Evolutionary conservation across 805 yeast species (phyloP).

Genomic region (Pichia thaimueangensis): DNA sequence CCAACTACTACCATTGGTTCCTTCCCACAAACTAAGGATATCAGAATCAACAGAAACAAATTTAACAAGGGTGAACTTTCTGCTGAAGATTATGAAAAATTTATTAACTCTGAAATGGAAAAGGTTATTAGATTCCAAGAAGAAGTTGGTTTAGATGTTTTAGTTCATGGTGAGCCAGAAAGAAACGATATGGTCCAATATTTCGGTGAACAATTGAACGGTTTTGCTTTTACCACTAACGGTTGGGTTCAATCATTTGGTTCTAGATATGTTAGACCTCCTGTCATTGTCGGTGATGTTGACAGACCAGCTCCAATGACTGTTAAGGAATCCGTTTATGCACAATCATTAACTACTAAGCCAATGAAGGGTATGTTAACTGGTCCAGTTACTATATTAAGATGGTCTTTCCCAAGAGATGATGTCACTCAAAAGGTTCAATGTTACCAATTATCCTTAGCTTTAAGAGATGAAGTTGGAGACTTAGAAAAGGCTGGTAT

Average conservation of each 20-base stretch:
- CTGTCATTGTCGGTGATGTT: constrained; percentile 97
- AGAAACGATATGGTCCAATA: constrained; percentile 99
- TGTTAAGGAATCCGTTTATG: constrained; percentile 98
- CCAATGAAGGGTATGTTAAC: constrained; percentile 99
- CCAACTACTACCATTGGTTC: constrained; percentile 99
- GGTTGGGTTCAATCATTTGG: constrained; percentile 99
- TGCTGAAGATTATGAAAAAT: constrained; percentile 90
- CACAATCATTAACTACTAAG: constrained; percentile 90
- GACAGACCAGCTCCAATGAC: constrained; percentile 98
- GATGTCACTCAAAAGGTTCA: constrained; percentile 90
- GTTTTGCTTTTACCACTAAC: constrained; percentile 96
- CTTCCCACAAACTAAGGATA: constrained; percentile 99
- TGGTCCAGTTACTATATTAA: constrained; percentile 98
- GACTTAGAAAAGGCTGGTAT: constrained; percentile 99
- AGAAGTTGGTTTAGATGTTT: constrained; percentile 95
- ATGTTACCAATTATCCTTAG: constrained; percentile 94
- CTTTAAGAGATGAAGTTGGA: constrained; percentile 96
- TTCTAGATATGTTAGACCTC: constrained; percentile 99
- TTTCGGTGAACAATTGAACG: constrained; percentile 98
- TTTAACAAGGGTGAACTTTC: constrained; percentile 94
- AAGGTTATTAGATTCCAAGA: constrained; percentile 98
- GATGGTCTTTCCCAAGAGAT: constrained; percentile 99
- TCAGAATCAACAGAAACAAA: constrained; percentile 97
- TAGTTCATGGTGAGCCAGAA: constrained; percentile 99
- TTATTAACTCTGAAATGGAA: constrained; percentile 95